phyloP scores from a whole-genome alignment of 2,329 filamentous ascomycete species.

The Orbilia javanica region DNA sequence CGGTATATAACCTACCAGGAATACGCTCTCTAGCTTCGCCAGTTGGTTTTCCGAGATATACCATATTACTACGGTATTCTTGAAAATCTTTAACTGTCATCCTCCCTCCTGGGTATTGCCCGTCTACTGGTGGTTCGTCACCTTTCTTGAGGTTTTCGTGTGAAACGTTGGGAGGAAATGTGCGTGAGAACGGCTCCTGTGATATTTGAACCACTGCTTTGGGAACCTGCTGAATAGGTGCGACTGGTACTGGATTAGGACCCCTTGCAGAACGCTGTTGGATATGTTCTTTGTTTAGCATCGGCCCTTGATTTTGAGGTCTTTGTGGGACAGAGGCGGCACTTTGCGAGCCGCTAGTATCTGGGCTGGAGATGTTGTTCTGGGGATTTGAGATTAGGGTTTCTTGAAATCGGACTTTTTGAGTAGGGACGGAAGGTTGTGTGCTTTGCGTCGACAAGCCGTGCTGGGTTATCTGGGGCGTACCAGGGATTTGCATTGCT shows the following conservation, averaged over 20 bases:
- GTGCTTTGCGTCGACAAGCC: too few relatives aligned
- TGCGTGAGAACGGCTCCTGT: conserved; percentile 3
- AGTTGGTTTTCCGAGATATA: conserved; percentile 31
- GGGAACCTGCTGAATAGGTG: background rate
- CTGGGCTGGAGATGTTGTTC: background rate
- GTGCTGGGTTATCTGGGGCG: too few relatives aligned
- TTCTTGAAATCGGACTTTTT: conserved; percentile 1
- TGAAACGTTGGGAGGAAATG: background rate
- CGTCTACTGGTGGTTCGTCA: background rate
- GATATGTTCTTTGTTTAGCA: background rate
- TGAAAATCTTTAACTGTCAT: conserved; percentile 13
- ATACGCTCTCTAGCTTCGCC: background rate
- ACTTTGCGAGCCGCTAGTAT: background rate
- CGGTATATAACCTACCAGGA: conserved; percentile 6
- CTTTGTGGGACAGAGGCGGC: background rate
- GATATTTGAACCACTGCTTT: background rate
- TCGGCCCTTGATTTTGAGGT: too few relatives aligned
- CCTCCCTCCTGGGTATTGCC: background rate
- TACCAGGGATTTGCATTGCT: background rate
- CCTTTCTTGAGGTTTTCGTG: background rate
- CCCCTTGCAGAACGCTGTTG: too few relatives aligned
- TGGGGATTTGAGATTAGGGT: background rate
- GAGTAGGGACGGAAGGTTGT: background rate
- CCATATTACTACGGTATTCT: conserved; percentile 22
- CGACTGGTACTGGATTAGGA: background rate